Evolutionary conservation across 495 filamentous ascomycete genomes (phyloP).

Genomic region (Annulohypoxylon nitens): DNA sequence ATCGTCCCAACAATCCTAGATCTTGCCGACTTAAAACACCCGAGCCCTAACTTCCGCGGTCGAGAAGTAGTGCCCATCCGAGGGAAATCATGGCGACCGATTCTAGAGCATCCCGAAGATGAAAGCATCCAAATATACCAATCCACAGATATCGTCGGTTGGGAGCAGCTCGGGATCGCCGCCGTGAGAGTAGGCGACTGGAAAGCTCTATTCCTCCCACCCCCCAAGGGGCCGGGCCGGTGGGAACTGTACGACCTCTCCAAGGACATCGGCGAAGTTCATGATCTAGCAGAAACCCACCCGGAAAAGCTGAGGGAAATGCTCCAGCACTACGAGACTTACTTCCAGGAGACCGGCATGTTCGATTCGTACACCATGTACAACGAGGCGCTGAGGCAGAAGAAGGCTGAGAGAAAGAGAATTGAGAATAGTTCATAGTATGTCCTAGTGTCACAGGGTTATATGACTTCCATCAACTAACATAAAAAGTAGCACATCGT

Average conservation of each 20-base stretch:
- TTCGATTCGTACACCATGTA: constrained; percentile 46
- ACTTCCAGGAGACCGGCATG: constrained; percentile 70
- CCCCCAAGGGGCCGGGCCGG: constrained; percentile 43
- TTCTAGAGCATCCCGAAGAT: constrained; percentile 52
- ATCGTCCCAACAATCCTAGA: constrained; percentile 71
- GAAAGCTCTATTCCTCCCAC: constrained; percentile 53
- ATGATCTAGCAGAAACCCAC: constrained; percentile 49
- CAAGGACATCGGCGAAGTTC: constrained; percentile 55
- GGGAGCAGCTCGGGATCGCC: constrained; percentile 54
- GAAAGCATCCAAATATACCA: constrained; percentile 50
- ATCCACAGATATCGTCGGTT: constrained; percentile 44
- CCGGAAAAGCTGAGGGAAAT: constrained; percentile 50
- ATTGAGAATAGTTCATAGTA: constrained; percentile 16
- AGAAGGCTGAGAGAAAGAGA: constrained; percentile 15
- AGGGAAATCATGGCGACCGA: constrained; percentile 55
- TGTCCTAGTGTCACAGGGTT: background rate
- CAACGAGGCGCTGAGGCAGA: constrained; percentile 39
- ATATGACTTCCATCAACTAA: background rate
- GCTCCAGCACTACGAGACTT: constrained; percentile 54
- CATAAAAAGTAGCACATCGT: constrained; percentile 2
- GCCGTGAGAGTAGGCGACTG: constrained; percentile 56
- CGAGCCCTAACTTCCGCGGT: constrained; percentile 66
- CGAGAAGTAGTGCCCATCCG: constrained; percentile 69
- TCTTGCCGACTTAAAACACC: constrained; percentile 70
- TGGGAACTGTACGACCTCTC: constrained; percentile 55